These are phyloP conservation scores for Eucalyptus tenuipes DNA, from an alignment of 345 rosid species.

Conservation along the genomic window DNA sequence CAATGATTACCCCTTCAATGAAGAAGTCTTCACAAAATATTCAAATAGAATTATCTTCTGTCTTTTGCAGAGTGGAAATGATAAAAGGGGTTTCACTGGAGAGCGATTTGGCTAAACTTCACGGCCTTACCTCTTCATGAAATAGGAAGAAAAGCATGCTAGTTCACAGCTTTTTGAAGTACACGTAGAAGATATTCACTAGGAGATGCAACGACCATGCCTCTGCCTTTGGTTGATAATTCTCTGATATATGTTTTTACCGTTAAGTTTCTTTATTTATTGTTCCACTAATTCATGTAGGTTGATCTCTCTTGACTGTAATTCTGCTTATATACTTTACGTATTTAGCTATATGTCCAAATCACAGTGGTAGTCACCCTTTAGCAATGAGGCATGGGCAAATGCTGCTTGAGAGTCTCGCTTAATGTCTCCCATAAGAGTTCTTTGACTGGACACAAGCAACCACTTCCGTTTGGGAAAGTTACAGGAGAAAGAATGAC, in stretches of 20 bases:
- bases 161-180: neutral
- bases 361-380: no score
- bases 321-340: no score
- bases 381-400: no score
- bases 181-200: neutral
- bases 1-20: neutral
- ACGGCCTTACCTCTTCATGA: neutral
- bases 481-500: neutral
- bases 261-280: neutral
- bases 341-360: no score
- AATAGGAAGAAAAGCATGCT: neutral
- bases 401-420: no score
- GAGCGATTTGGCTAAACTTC: neutral
- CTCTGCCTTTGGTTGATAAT: neutral
- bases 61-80: neutral
- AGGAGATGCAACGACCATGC: neutral
- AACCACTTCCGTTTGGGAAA: neutral
- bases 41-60: neutral
- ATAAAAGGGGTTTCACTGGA: neutral
- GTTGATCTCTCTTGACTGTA: neutral
- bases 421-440: neutral
- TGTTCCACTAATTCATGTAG: neutral
- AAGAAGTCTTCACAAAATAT: no score
- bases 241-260: neutral
- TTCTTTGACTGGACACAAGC: accelerated